A percentile compares a stretch with the other conserved stretches of the same genome.
Evolutionary conservation across 345 rosid genomes (phyloP).

Genomic region (Geranium rotundifolium): DNA sequence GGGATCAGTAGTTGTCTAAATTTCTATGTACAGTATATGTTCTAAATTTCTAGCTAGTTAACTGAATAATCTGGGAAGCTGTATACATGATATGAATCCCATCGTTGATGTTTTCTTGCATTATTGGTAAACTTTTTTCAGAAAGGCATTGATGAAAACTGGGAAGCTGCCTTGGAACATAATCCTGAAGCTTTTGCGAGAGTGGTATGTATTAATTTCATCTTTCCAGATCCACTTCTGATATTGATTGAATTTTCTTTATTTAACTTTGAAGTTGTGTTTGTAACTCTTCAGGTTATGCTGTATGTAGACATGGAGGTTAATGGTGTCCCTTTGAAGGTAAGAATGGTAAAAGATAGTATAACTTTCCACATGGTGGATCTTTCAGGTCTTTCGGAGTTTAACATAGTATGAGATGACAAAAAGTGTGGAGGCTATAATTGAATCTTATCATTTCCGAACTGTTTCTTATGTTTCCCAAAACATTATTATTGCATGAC

Average conservation of each 20-base stretch:
- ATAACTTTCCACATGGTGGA: too few species aligned
- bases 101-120: neutral
- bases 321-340: constrained; percentile 88
- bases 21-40: too few species aligned
- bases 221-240: constrained; percentile 3
- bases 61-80: too few species aligned
- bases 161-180: constrained; percentile 97
- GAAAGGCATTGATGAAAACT: constrained; percentile 99
- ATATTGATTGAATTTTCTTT: constrained; percentile 3
- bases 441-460: too few species aligned
- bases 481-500: neutral
- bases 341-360: constrained; percentile 5
- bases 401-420: constrained; percentile 7
- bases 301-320: constrained; percentile 98
- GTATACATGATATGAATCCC: too few species aligned
- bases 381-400: too few species aligned
- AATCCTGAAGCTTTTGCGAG: constrained; percentile 98
- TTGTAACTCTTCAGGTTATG: constrained; percentile 80
- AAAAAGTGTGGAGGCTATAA: neutral
- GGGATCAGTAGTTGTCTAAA: too few species aligned
- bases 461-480: too few species aligned
- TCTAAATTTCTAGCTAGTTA: too few species aligned
- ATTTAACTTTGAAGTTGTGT: constrained; percentile 9
- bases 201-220: constrained; percentile 59
- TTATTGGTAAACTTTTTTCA: constrained; percentile 15